Base-by-base conservation (phyloP, 2,329 filamentous ascomycete genomes). In the Orbilia quercus region DNA sequence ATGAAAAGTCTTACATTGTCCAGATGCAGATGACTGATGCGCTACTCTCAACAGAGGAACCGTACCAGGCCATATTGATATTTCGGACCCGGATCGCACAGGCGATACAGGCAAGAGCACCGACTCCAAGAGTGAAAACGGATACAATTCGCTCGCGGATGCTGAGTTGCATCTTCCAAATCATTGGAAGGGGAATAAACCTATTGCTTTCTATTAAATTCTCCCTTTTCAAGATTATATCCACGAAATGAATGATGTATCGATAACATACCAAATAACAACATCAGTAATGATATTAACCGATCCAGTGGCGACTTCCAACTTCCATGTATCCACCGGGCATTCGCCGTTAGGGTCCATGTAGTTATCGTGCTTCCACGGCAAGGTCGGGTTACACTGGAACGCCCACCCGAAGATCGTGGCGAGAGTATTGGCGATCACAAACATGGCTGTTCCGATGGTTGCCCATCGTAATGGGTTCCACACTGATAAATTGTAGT, bases 101-200 rank as follows among this genome's bases (percentile, higher is more conserved):
- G 16, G 63, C 63, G 34, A 67, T 53, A 36, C 63, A 67, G 2
- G 63, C 63, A 1, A 67, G 63, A 6, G 63, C 63, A 25, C 63
- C 63, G 18, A 67, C 53, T 7, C 63, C 63, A 12, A 67, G 45
- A 18, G 63, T 67, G 53, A 59, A 51, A n/a, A 58, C 28, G n/a
- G 63, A 58, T 28, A 67, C 51, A 12, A 67, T 58, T 2, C 63
- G 63, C 22, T 67, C 63, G 23, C 53, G 18, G 1, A 67, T 6
- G n/a, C 63, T 67, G 28, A 58, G 63, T 45, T 53, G 63, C 51
- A 67, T 67, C 53, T 48, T 67, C 63, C 63, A 67, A 34, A 67
- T 67, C 63, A 67, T 67, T 28, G 63, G 63, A 25, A 67, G 40
- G 16, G 63, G 63, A 7, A 67, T 58, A 16, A 67, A 6, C 60